Percentiles rank a stretch among this genome's conserved stretches.
phyloP scores from a whole-genome alignment of 2,329 filamentous ascomycete species.

The Rhexocercosporidium sp. region DNA sequence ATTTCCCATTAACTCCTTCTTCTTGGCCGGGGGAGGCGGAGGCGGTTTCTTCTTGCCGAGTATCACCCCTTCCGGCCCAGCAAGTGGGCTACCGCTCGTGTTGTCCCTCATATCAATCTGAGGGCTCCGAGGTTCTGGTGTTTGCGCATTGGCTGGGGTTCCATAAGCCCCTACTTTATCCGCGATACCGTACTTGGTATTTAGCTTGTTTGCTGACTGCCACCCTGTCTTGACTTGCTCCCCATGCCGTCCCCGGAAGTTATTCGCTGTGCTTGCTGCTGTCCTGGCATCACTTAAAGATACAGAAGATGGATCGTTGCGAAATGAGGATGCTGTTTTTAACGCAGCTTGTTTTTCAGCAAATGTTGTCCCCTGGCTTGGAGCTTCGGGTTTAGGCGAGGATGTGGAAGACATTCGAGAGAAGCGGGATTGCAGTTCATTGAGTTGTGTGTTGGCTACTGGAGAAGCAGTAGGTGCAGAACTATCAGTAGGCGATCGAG shows the following conservation, averaged over 20 bases:
- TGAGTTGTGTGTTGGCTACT: slow-evolving; percentile 34
- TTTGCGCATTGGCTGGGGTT: slow-evolving; percentile 13
- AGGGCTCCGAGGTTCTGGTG: slow-evolving; percentile 21
- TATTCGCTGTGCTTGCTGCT: slow-evolving; percentile 58
- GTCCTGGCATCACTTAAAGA: slow-evolving; percentile 55
- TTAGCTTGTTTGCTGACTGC: slow-evolving; percentile 45
- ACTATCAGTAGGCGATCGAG: slow-evolving; percentile 35
- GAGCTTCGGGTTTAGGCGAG: slow-evolving; percentile 37
- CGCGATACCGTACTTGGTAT: slow-evolving; percentile 42
- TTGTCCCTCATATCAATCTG: slow-evolving; percentile 28
- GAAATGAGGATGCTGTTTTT: slow-evolving; percentile 54
- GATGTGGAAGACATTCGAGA: slow-evolving; percentile 40
- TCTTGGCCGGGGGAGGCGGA: slow-evolving; percentile 43
- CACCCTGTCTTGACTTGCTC: slow-evolving; percentile 61
- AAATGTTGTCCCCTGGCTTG: slow-evolving; percentile 54
- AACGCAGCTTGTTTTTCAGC: slow-evolving; percentile 60
- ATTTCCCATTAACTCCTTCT: slow-evolving; percentile 24
- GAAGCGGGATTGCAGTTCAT: slow-evolving; percentile 45
- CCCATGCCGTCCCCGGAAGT: slow-evolving; percentile 64
- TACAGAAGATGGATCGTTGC: slow-evolving; percentile 56
- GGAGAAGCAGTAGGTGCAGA: slow-evolving; percentile 23
- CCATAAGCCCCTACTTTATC: slow-evolving; percentile 38
- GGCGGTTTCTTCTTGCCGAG: slow-evolving; percentile 43
- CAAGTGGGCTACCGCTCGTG: slow-evolving; percentile 8
- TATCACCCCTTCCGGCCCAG: slow-evolving; percentile 8